A percentile compares a stretch with the other conserved stretches of the same genome.
phyloP scores from a whole-genome alignment of 2,329 filamentous ascomycete genomes.

The Coniochaeta ligniaria region DNA sequence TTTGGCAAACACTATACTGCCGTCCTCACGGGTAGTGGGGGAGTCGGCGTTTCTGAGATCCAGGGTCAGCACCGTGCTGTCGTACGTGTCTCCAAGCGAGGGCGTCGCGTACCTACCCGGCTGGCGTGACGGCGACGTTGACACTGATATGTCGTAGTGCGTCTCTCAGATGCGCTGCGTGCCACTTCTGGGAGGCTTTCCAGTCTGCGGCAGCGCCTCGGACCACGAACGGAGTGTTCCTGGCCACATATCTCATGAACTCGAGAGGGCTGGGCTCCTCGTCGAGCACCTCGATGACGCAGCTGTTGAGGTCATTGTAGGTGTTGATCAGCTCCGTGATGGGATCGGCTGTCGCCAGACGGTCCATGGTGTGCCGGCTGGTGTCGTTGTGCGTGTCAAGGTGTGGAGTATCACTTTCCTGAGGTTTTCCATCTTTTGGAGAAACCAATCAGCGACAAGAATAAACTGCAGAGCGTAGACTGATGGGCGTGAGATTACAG shows the following conservation, averaged over 20 bases:
- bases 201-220: slow-evolving; percentile 55
- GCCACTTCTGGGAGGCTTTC: slow-evolving; percentile 58
- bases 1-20: slow-evolving; percentile 55
- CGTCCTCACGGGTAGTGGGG: slow-evolving; percentile 32
- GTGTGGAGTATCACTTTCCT: background rate
- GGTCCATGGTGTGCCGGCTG: background rate
- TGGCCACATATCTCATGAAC: slow-evolving; percentile 70
- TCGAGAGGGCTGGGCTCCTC: slow-evolving; percentile 66
- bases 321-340: slow-evolving; percentile 52
- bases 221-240: slow-evolving; percentile 69
- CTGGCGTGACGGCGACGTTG: slow-evolving; percentile 72
- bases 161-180: slow-evolving; percentile 47
- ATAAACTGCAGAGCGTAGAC: background rate
- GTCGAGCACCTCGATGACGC: slow-evolving; percentile 50
- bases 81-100: slow-evolving; percentile 2
- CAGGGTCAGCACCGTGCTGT: background rate
- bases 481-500: slow-evolving; percentile 2
- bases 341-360: slow-evolving; percentile 22
- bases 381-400: background rate
- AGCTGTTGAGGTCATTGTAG: slow-evolving; percentile 68
- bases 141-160: slow-evolving; percentile 50
- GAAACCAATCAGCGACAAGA: background rate
- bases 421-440: background rate
- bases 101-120: slow-evolving; percentile 39
- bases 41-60: slow-evolving; percentile 42